Evolutionary conservation across 331 rosid species (phyloP).

Genomic region (Telfairia occidentalis): DNA sequence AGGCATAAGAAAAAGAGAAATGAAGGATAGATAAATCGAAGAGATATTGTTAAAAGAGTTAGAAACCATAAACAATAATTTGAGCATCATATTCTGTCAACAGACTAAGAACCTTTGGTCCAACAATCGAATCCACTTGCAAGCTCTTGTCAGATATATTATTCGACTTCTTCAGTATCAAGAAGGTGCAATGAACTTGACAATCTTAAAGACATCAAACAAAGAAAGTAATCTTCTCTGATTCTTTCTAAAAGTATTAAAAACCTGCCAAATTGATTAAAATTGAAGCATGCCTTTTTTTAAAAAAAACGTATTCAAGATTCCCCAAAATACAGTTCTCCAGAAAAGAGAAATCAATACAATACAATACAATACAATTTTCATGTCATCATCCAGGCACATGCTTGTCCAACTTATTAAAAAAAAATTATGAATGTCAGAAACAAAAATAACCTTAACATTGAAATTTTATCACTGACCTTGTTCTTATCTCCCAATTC

Average conservation of each 20-base stretch:
- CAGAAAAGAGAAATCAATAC: background rate
- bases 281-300: background rate
- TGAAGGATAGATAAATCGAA: background rate
- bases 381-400: background rate
- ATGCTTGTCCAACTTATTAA: background rate
- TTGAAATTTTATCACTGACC: constrained; percentile 32
- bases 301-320: background rate
- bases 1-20: background rate
- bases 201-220: background rate
- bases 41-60: background rate
- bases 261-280: background rate
- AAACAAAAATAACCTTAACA: background rate
- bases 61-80: background rate
- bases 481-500: constrained; percentile 71
- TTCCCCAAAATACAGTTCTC: background rate
- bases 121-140: background rate
- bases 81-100: background rate
- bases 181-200: background rate
- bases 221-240: background rate
- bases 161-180: background rate
- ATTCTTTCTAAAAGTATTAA: background rate
- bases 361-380: background rate
- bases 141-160: background rate
- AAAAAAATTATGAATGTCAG: background rate
- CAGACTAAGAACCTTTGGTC: background rate